Evolutionary conservation across 164 flowering plant species (phyloP).

Genomic region (Sedum album): DNA sequence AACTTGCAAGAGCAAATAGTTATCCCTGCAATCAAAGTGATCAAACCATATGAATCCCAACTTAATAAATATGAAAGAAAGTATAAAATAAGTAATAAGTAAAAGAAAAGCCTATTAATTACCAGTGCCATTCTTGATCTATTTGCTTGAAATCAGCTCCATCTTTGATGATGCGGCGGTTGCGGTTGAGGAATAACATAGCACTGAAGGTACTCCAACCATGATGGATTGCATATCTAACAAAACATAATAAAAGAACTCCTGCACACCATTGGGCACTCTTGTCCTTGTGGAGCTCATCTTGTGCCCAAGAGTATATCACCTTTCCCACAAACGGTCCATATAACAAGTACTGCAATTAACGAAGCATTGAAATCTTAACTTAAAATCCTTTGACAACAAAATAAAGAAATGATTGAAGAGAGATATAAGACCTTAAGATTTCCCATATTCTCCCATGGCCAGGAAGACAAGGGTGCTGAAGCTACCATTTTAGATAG

Average conservation of each 20-base stretch:
- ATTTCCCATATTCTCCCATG: slow-evolving; percentile 54
- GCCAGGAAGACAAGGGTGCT: slow-evolving; percentile 62
- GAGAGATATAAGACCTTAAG: slow-evolving; percentile 38
- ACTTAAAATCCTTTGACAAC: no score
- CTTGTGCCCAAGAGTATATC: slow-evolving; percentile 21
- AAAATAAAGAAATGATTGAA: neutral
- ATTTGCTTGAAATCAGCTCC: slow-evolving; percentile 70
- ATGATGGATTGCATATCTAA: slow-evolving; percentile 42
- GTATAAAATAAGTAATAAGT: neutral
- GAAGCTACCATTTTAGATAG: neutral
- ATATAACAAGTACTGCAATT: no score
- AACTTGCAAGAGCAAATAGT: neutral
- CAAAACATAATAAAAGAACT: slow-evolving; percentile 41
- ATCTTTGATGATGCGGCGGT: slow-evolving; percentile 32
- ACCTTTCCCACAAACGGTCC: slow-evolving; percentile 57
- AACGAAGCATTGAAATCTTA: slow-evolving; percentile 47
- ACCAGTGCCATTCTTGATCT: slow-evolving; percentile 85
- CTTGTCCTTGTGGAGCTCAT: slow-evolving; percentile 13
- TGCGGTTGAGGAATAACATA: slow-evolving; percentile 52
- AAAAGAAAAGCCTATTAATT: slow-evolving; percentile 25
- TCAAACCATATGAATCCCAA: neutral
- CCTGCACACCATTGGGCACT: slow-evolving; percentile 41
- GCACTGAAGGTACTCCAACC: slow-evolving; percentile 37
- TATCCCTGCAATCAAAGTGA: neutral
- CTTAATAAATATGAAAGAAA: neutral